phyloP scores from a whole-genome alignment of 1,284 basidiomycete genomes.

The Ganoderma multipileum region DNA sequence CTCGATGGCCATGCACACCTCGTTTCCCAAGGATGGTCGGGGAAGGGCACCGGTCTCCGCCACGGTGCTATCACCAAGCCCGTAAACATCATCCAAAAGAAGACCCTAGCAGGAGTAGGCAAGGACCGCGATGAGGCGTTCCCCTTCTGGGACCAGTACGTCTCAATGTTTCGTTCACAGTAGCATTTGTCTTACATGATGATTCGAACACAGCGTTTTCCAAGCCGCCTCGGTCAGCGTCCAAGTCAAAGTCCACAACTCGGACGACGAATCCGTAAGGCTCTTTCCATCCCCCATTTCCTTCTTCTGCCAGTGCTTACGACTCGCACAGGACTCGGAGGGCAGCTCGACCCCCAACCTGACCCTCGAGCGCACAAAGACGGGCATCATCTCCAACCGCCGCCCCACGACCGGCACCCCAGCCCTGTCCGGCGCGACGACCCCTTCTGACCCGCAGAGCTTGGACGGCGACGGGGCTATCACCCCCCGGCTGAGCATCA shows the following conservation, averaged over 20 bases:
- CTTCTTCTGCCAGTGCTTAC: background rate
- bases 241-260: slow-evolving; percentile 64
- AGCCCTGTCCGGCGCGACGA: slow-evolving; percentile 54
- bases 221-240: slow-evolving; percentile 80
- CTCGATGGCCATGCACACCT: slow-evolving; percentile 84
- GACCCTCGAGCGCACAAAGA: slow-evolving; percentile 64
- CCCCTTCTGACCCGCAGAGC: slow-evolving; percentile 46
- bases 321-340: slow-evolving; percentile 1
- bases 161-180: slow-evolving; percentile 20
- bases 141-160: slow-evolving; percentile 96
- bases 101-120: slow-evolving; percentile 82
- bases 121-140: slow-evolving; percentile 93
- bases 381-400: slow-evolving; percentile 80
- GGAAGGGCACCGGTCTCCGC: slow-evolving; percentile 79
- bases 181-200: background rate
- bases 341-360: slow-evolving; percentile 30
- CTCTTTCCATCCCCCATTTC: slow-evolving; percentile 14
- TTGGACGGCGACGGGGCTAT: slow-evolving; percentile 35
- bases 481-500: slow-evolving; percentile 54
- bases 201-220: slow-evolving; percentile 64
- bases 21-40: slow-evolving; percentile 86
- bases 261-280: slow-evolving; percentile 53
- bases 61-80: slow-evolving; percentile 74
- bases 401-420: slow-evolving; percentile 61
- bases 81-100: slow-evolving; percentile 84